A percentile compares a stretch with the other conserved stretches of the same genome.
Conservation (phyloP, 208 protist genomes). For the Trypanosoma scelopori region DNA sequence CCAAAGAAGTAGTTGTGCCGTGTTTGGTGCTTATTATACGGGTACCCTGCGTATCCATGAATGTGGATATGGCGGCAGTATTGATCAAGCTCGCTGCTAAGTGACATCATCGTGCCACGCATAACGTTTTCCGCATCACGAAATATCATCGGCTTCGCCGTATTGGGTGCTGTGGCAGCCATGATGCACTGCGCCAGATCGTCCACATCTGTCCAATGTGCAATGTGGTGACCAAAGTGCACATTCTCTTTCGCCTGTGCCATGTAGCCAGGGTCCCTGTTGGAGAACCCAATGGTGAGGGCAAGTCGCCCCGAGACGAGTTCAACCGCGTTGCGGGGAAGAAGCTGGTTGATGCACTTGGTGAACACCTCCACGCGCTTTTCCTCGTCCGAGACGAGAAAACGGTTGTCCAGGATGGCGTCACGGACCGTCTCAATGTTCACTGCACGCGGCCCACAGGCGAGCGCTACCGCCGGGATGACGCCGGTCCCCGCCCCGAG, state of each 20-base stretch:
- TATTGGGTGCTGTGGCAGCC: constrained; percentile 83
- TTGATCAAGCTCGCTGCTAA: constrained; percentile 87
- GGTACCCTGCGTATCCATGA: constrained; percentile 81
- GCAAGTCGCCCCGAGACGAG: constrained; percentile 75
- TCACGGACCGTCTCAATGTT: constrained; percentile 81
- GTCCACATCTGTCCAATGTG: constrained; percentile 67
- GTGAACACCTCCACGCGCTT: constrained; percentile 66
- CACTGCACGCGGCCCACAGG: constrained; percentile 63
- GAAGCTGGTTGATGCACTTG: constrained; percentile 69
- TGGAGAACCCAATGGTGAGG: constrained; percentile 88
- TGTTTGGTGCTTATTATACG: constrained; percentile 77
- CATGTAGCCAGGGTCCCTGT: constrained; percentile 84
- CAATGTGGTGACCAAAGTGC: constrained; percentile 90
- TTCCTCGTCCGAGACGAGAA: constrained; percentile 76
- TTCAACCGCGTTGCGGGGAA: constrained; percentile 71
- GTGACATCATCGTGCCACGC: constrained; percentile 88
- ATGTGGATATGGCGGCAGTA: constrained; percentile 90
- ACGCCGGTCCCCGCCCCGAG: constrained; percentile 81
- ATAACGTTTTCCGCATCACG: constrained; percentile 85
- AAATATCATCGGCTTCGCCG: constrained; percentile 81
- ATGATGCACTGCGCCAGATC: constrained; percentile 85
- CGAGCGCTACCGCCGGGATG: constrained; percentile 78
- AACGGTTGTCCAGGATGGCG: constrained; percentile 79
- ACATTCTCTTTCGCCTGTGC: constrained; percentile 75
- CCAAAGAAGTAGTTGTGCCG: constrained; percentile 89